A percentile compares a stretch with the other conserved stretches of the same genome.
Conservation (phyloP, 495 filamentous ascomycete species). For the Aspergillus haitiensis region DNA sequence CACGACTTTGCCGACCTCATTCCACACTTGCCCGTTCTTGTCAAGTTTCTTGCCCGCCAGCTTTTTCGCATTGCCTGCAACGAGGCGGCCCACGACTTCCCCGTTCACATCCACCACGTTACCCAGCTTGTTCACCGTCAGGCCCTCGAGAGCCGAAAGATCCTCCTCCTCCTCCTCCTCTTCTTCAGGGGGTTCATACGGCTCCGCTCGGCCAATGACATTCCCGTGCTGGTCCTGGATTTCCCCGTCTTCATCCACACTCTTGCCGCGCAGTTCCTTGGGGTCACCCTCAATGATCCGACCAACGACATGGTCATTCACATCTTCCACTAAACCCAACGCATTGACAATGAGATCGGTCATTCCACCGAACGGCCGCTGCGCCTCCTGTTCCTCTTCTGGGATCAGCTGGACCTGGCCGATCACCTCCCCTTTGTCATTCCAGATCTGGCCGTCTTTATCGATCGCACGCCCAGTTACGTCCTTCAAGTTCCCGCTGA, state of each 20-base stretch:
- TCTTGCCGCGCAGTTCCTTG: slow-evolving; percentile 70
- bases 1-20: slow-evolving; percentile 70
- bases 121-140: slow-evolving; percentile 74
- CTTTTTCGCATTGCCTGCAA: slow-evolving; percentile 62
- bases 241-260: slow-evolving; percentile 80
- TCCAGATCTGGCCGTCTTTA: slow-evolving; percentile 73
- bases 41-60: slow-evolving; percentile 73
- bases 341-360: slow-evolving; percentile 67
- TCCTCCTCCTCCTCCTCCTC: slow-evolving; percentile 35
- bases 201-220: slow-evolving; percentile 73
- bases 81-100: slow-evolving; percentile 66
- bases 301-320: slow-evolving; percentile 68
- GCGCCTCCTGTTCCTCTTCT: slow-evolving; percentile 68
- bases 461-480: slow-evolving; percentile 69
- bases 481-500: slow-evolving; percentile 66
- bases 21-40: slow-evolving; percentile 69
- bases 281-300: slow-evolving; percentile 73
- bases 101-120: slow-evolving; percentile 72
- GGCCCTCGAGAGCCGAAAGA: slow-evolving; percentile 48
- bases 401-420: slow-evolving; percentile 74
- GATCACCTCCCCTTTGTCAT: slow-evolving; percentile 67
- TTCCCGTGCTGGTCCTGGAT: slow-evolving; percentile 80
- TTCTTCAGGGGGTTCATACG: slow-evolving; percentile 60
- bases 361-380: slow-evolving; percentile 73
- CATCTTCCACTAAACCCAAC: slow-evolving; percentile 68